These are phyloP conservation scores for Trichocomaceae sp. DNA, from an alignment of 2,329 filamentous ascomycete genomes.

Conservation along the genomic window DNA sequence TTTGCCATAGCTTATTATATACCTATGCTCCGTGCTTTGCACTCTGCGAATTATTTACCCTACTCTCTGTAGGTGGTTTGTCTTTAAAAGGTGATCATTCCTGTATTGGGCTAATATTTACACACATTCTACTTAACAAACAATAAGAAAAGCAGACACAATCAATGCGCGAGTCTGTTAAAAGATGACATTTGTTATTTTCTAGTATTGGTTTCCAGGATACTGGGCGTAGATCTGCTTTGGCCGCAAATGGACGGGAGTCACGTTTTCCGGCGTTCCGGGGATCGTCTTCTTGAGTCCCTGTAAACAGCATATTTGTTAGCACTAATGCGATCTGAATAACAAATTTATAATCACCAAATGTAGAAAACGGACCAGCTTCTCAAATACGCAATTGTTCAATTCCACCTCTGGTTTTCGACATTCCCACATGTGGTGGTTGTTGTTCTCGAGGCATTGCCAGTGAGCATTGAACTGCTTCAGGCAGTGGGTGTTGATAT, in stretches of 20 bases:
- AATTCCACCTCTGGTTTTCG: conserved; percentile 78
- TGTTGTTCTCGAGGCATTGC: conserved; percentile 93
- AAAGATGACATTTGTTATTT: conserved; percentile 1
- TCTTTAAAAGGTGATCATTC: conserved; percentile 1
- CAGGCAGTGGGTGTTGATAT: conserved; percentile 93
- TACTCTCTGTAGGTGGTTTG: background rate
- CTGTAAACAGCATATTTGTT: conserved; percentile 38
- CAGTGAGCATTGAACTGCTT: conserved; percentile 88
- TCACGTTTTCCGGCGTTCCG: conserved; percentile 61
- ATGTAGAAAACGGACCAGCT: conserved; percentile 75
- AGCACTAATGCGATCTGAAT: background rate
- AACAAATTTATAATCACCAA: too few relatives aligned
- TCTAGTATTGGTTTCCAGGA: conserved; percentile 32
- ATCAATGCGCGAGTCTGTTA: conserved; percentile 2
- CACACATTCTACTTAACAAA: conserved; percentile 10
- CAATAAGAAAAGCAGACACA: background rate
- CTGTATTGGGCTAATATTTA: conserved; percentile 12
- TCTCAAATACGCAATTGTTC: conserved; percentile 93
- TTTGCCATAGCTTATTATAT: too few relatives aligned
- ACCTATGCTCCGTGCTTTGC: too few relatives aligned
- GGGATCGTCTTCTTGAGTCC: conserved; percentile 77
- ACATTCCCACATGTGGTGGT: conserved; percentile 97
- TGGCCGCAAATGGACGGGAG: conserved; percentile 66
- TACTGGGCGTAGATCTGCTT: conserved; percentile 40
- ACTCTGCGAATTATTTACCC: too few relatives aligned